A percentile compares a stretch with the other conserved stretches of the same genome.
These are phyloP conservation scores for Paramecium bursaria DNA, from an alignment of 73 alveolate genomes.

Conservation along the genomic window DNA sequence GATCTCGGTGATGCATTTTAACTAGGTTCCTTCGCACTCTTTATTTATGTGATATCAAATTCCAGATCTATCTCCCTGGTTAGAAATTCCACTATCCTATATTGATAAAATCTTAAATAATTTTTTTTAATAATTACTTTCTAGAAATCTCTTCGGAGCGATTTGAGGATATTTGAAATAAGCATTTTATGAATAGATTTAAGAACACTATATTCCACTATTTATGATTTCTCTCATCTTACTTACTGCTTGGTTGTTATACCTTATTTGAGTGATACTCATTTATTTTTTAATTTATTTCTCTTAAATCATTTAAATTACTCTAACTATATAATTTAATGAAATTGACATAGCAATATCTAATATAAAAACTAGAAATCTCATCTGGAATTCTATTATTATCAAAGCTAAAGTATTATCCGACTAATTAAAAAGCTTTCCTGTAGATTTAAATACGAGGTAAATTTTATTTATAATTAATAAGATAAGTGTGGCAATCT, in stretches of 20 bases:
- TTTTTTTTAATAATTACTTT: slow-evolving; percentile 62
- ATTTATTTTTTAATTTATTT: slow-evolving; percentile 51
- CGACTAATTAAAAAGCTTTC: slow-evolving; percentile 52
- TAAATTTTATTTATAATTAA: slow-evolving; percentile 3
- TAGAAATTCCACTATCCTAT: slow-evolving; percentile 91
- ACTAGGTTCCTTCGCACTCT: slow-evolving; percentile 71
- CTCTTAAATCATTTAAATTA: slow-evolving; percentile 65
- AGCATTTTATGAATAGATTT: slow-evolving; percentile 92
- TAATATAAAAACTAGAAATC: slow-evolving; percentile 38
- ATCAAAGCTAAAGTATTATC: slow-evolving; percentile 25
- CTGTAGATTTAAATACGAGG: slow-evolving; percentile 2
- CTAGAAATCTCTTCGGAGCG: slow-evolving; percentile 94
- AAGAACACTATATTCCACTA: slow-evolving; percentile 83
- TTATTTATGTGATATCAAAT: slow-evolving; percentile 87
- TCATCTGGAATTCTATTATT: slow-evolving; percentile 67
- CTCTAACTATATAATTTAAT: slow-evolving; percentile 58
- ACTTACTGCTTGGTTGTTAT: slow-evolving; percentile 74
- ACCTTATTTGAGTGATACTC: slow-evolving; percentile 59
- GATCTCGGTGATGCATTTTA: not conserved
- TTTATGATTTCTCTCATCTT: slow-evolving; percentile 77
- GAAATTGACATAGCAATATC: slow-evolving; percentile 61
- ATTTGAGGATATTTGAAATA: slow-evolving; percentile 91
- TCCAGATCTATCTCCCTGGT: slow-evolving; percentile 96
- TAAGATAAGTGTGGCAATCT: not conserved
- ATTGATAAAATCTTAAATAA: slow-evolving; percentile 77